Base-by-base conservation (phyloP, 768 basidiomycete species). In the Collybia nuda region DNA sequence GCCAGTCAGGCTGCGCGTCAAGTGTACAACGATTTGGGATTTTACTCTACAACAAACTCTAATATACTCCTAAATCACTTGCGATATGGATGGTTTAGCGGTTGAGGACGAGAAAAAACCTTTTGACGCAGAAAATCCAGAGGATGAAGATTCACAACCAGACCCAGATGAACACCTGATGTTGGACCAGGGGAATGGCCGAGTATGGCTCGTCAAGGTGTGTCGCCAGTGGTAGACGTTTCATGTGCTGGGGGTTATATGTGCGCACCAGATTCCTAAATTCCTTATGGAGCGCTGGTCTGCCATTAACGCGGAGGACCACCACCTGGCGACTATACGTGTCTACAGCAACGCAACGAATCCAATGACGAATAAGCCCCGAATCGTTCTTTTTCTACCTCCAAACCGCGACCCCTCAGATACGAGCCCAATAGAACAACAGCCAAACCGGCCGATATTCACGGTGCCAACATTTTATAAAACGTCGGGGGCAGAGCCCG, bases 181-280 rank as follows among this genome's bases (percentile, higher is more conserved):
- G 79, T 70, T 90, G 29, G 82, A 88, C 64, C 78, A 84, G 53
- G 85, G 85, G 17, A 81, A 82, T 42, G 86, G 90, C 40, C 72
- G 82, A 54, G 86, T 91, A 15, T 94, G 90, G 91, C 74, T 92
- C 38, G 89, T 92, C 61, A 92, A 92, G 81, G 90, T 90, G 57
- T 57, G 75, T 65, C 40, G n/a, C 12, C 32, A 32, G 14, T 11
- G 12, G 6, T 32, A 32, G 32, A 14, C 32, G 12, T 32, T 32
- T 5, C 9, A 32, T 3, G 12, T 6, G 32, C 14, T 32, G 32
- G 32, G 32, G 32, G 12, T 6, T 14, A 14, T 32, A 32, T 14
- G 32, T 5, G 32, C 14, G 12, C 37, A 50, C 35, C 69, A 93
- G 90, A 84, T 96, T 39, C 94, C 93, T 0, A 87, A 87, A 62